These are phyloP conservation scores for Trichoderma aggressivum DNA, from an alignment of 2,329 filamentous ascomycete genomes.

Conservation along the genomic window DNA sequence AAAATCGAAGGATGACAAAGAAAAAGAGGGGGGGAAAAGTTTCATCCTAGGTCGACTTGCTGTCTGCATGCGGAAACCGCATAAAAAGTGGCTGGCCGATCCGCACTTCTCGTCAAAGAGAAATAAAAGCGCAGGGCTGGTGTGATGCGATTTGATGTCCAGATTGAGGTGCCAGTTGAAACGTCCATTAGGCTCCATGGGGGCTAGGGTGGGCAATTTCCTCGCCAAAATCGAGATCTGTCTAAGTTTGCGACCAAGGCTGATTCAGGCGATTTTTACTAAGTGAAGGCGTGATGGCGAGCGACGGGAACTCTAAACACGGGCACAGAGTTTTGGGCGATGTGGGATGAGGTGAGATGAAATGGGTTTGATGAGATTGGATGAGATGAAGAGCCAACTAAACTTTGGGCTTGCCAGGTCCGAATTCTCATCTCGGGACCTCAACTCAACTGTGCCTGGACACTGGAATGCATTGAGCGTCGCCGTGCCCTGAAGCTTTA, in stretches of 20 bases:
- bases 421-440: not conserved
- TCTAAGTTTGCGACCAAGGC: slow-evolving; percentile 8
- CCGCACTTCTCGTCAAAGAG: not conserved
- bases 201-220: not conserved
- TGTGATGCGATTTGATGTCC: not conserved
- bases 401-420: not conserved
- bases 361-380: not conserved
- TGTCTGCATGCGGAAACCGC: slow-evolving; percentile 10
- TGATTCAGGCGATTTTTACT: not conserved
- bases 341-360: not conserved
- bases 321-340: not conserved
- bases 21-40: not conserved
- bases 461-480: not conserved
- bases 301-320: not conserved
- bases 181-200: not conserved
- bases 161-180: not conserved
- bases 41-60: not conserved
- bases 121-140: not conserved
- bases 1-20: not conserved
- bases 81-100: slow-evolving; percentile 6
- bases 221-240: slow-evolving; percentile 9
- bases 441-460: too few relatives aligned
- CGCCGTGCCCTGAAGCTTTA: not conserved
- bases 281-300: not conserved
- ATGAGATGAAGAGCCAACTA: not conserved